Base-by-base conservation (phyloP, 257 asterid species). In the Solanum gracilifrons region DNA sequence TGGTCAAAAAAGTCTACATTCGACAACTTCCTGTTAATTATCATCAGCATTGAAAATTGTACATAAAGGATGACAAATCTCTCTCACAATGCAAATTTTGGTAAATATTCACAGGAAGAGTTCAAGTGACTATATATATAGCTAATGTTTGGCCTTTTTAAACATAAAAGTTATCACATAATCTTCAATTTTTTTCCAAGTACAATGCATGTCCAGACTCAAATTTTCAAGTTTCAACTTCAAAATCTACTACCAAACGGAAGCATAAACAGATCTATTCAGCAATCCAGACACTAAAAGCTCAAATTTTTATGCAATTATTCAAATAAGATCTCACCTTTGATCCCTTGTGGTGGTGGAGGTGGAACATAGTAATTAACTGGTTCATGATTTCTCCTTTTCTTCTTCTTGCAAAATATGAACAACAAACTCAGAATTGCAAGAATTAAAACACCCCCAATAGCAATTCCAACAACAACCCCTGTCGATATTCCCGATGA, bases 321-420 rank as follows among this genome's bases (percentile, higher is more conserved):
- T 77, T 76, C 27, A 80, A 29, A 64, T 39, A 77, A 75, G 32
- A 46, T 9, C 58, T 88, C 87, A 94, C 98, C 98, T 94, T 94
- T 95, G 87, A 88, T 91, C 18, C 91, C 95, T 8, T 29, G 62
- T 48, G 90, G 93, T 16, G 96, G 93, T n/a, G 94, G 97, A 1
- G 95, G 97, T 48, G 95, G 94, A 29, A 80, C 86, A 88, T 92
- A 87, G 89, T 92, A 91, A 62, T 90, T 91, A 20, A 92, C 85
- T 12, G 84, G 88, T 13, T 71, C 91, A 83, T 89, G 87, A 3
- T 85, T 82, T 89, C 98, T 92, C 90, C 95, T 93, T 91, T 86
- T 95, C 89, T 92, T 95, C 92, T 91, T 95, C 91, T 87, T 93
- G 87, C 95, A 95, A 87, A 89, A 92, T 7, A 94, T 68, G 83